These are phyloP conservation scores for Exophiala viscosa DNA, from an alignment of 2,329 filamentous ascomycete genomes.

Conservation along the genomic window DNA sequence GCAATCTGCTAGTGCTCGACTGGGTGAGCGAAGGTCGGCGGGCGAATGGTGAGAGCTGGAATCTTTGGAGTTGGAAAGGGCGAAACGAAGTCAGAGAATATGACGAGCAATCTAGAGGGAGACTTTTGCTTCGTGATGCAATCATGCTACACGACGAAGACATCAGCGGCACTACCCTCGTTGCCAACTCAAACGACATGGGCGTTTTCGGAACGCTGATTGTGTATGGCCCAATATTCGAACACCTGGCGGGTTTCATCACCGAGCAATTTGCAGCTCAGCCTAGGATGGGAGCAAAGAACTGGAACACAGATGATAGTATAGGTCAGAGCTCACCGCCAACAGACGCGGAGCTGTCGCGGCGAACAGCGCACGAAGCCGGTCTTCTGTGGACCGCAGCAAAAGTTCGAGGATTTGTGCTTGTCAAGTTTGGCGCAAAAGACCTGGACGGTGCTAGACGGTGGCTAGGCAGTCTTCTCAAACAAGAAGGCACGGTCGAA, in stretches of 20 bases:
- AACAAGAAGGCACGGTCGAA: constrained; percentile 68
- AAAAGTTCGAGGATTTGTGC: constrained; percentile 72
- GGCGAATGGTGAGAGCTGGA: constrained; percentile 86
- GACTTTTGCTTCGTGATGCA: constrained; percentile 79
- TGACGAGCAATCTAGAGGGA: constrained; percentile 51
- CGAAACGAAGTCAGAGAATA: constrained; percentile 69
- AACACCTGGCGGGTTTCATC: constrained; percentile 67
- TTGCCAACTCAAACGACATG: constrained; percentile 39
- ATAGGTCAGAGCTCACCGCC: constrained; percentile 25
- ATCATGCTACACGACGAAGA: constrained; percentile 65
- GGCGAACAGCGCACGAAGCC: constrained; percentile 54
- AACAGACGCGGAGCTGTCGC: constrained; percentile 24
- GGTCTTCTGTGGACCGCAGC: constrained; percentile 79
- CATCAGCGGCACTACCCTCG: constrained; percentile 33
- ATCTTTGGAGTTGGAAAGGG: constrained; percentile 71
- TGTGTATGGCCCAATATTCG: constrained; percentile 68
- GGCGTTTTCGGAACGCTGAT: constrained; percentile 82
- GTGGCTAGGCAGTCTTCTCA: constrained; percentile 75
- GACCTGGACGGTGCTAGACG: constrained; percentile 75
- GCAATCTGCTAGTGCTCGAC: constrained; percentile 76
- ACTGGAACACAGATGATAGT: constrained; percentile 54
- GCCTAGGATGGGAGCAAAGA: constrained; percentile 76
- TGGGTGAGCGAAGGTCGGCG: constrained; percentile 89
- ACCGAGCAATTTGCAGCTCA: constrained; percentile 71
- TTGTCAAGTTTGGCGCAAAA: constrained; percentile 84